Conservation (phyloP, 2,329 filamentous ascomycete genomes). For the Chaetothyriales sp. region DNA sequence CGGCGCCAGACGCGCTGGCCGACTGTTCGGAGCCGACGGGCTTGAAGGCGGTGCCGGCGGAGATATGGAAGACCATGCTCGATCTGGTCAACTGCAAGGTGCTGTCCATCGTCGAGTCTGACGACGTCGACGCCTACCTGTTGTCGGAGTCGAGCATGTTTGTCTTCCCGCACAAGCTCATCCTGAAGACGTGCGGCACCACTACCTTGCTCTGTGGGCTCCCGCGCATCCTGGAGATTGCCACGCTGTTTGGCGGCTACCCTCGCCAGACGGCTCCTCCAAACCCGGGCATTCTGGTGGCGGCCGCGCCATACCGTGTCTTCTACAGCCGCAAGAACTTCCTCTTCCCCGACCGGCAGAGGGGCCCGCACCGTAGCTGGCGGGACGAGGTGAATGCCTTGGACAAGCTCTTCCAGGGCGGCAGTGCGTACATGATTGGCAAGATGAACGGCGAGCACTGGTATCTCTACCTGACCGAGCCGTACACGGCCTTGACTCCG, state of each 20-base stretch:
- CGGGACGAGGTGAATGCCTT: constrained; percentile 86
- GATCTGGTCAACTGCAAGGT: constrained; percentile 98
- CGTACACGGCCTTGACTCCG: constrained; percentile 64
- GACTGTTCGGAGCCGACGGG: constrained; percentile 58
- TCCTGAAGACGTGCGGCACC: constrained; percentile 95
- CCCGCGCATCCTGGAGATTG: constrained; percentile 83
- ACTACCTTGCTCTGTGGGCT: constrained; percentile 85
- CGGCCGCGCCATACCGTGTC: constrained; percentile 82
- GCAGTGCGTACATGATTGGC: constrained; percentile 97
- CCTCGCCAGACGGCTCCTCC: constrained; percentile 59
- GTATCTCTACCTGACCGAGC: constrained; percentile 94
- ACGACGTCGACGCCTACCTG: constrained; percentile 89
- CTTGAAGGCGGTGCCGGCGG: constrained; percentile 69
- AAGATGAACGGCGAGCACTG: constrained; percentile 99
- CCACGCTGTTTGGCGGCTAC: constrained; percentile 77
- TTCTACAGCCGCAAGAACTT: constrained; percentile 99
- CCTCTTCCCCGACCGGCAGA: constrained; percentile 86
- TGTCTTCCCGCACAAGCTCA: constrained; percentile 98
- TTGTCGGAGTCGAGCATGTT: constrained; percentile 99
- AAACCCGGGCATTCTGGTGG: constrained; percentile 53
- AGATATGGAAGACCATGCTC: constrained; percentile 91
- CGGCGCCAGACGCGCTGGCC: constrained; percentile 60
- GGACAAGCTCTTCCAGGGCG: constrained; percentile 79
- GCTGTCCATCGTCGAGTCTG: constrained; percentile 81
- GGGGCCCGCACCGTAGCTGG: constrained; percentile 92